Evolutionary conservation across 2,329 filamentous ascomycete species (phyloP), one percentile per base, ranked within the genome.

Genomic region (Penicillium psychrosexuale): DNA sequence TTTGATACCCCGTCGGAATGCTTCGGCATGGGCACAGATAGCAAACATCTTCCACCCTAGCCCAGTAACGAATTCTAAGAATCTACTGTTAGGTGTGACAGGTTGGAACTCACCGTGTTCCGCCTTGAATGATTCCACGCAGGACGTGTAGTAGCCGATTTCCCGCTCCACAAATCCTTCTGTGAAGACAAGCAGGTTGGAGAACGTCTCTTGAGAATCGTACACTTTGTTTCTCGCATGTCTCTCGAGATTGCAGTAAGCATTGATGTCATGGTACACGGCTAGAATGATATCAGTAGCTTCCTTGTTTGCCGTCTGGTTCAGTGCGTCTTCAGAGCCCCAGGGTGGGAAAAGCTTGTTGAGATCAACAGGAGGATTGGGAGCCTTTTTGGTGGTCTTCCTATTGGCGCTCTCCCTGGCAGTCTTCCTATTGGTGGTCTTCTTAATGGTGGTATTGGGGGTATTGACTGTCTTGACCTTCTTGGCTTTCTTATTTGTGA

Each of bases 41-140:
- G 63, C 52, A 27, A 68, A 57, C 12, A 68, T 55, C 39, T 58
- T 61, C 68, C 68, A 71, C 8, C 63, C 64, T 15, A 62, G 42
- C 6, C 39, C 31, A 3, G 51, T 22, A 15, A 64, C 47, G 30
- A 64, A 59, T 27, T 19, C 7, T 36, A 34, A 36, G 28, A 50
- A 37, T 34, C 43, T 24, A 36, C 36, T 17, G 12, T 30, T 33
- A 33, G 45, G 28, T 30, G 36, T 17, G 36, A 53, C n/a, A 1
- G n/a, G 11, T 40, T 53, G 45, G 17, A 33, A 49, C 37, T 53
- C 37, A 49, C 36, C 36, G 36, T 31, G 28, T 22, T 53, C 22
- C n/a, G 38, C 12, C 22, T 53, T 28, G 30, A 49, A 27, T 4
- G 12, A 37, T 38, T 47, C 5, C 12, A 47, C 28, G 17, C n/a